Base-by-base conservation (phyloP, 306 rosid species). In the Notholithocarpus densiflorus region DNA sequence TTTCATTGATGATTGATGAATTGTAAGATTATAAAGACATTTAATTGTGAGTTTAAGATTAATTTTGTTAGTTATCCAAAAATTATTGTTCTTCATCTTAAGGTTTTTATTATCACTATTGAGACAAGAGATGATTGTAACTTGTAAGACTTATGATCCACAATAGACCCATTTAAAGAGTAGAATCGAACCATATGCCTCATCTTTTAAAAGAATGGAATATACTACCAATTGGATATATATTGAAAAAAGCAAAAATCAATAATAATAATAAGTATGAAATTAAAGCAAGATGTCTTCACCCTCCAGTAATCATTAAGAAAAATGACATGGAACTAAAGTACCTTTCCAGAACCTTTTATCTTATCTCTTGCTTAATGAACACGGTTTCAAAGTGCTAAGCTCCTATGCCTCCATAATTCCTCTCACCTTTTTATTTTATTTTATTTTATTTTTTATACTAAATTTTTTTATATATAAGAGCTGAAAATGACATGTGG, bases 331-430 rank as follows among this genome's bases (percentile, higher is more conserved):
- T 26, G 27, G 20, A 60, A n/a, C 14, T 53, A 56, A 51, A 64
- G 27, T 53, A 53, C 52, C 70, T 84, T 81, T 21, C 31, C 2
- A 64, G 26, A 29, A 26, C 40, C 71, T 72, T 43, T 69, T 14
- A 75, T 68, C 77, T 87, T 72, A 71, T 87, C 86, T 60, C 79
- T 83, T 85, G 91, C 84, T 84, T 84, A 74, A 71, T 54, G 76
- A 61, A 74, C 57, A 82, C 86, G 84, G 74, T 77, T 82, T 84
- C 40, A 26, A 74, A 77, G 83, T 84, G 88, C 83, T 52, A 11
- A 43, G 65, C 77, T 77, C 85, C 77, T 79, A 77, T 71, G 48
- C 64, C 69, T 51, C 78, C 87, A 65, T 79, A 52, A 56, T 32
- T 71, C 57, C 75, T 75, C 68, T 64, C 72, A 24, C 34, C 48